Evolutionary conservation across 2,329 filamentous ascomycete species (phyloP), one percentile per base, ranked within the genome.

Genomic region (Cryphonectria radicalis): DNA sequence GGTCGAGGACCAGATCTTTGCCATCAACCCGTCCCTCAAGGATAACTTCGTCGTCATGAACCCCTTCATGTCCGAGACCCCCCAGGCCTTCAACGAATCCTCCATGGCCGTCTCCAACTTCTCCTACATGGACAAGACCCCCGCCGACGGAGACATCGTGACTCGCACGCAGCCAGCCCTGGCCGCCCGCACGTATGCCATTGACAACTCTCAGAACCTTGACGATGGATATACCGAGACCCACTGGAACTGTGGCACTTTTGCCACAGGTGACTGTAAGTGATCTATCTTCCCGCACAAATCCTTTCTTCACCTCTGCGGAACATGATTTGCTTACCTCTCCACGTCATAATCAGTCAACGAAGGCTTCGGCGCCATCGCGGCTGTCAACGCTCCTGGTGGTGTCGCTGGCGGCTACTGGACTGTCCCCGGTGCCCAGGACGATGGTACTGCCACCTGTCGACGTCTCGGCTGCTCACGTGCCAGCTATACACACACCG

Each of bases 1-100:
- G 5, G 46, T 70, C 46, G 42, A 63, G 46, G 14, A 70, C 43
- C 69, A 70, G 65, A 70, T 70, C 59, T 68, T 67, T 19, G 57
- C 55, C 4, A 59, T 70, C 46, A 46, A 66, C 46, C 69, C 69
- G 4, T 50, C 64, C 25, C 42, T 43, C n/a, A n/a, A 35, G 32
- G 28, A 32, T 22, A 53, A 28, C 59, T 59, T 35, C 57, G 35
- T 14, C 35, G n/a, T 28, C 43, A 43, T 19, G 0, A 63, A 35
- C 37, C 64, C 37, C 2, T 57, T 46, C 69, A 68, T 63, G 43
- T 25, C 17, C 57, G 14, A 53, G 19, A 42, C 4, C 4, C 59
- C 37, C 1, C 64, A 25, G 1, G 22, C 10, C 0, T 63, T 59
- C 59, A 63, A 70, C 37, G 37, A n/a, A 6, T 43, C 59, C 11